Evolutionary conservation across 208 protist genomes (phyloP).

Genomic region (Porcisia hertigi): DNA sequence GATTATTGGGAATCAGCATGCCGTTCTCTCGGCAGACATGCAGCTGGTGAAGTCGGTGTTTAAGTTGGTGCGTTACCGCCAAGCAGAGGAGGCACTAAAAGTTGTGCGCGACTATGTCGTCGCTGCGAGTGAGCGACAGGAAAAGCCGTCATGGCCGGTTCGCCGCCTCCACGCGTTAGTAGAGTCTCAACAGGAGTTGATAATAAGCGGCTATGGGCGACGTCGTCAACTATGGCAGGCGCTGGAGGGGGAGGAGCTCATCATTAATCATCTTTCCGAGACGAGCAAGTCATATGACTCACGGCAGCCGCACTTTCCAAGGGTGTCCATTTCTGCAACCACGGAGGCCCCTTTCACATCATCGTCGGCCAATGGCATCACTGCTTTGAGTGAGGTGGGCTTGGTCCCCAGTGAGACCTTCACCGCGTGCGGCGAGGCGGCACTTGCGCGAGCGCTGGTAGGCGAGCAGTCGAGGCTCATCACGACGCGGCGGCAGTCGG

Average conservation of each 20-base stretch:
- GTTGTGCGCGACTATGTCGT: slow-evolving; percentile 25
- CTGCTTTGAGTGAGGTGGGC: background rate
- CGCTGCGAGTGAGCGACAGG: background rate
- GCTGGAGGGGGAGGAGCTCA: slow-evolving; percentile 42
- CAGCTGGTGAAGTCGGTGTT: slow-evolving; percentile 41
- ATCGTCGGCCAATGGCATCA: background rate
- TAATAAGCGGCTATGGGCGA: slow-evolving; percentile 43
- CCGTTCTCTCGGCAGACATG: slow-evolving; percentile 20
- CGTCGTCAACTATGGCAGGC: slow-evolving; percentile 32
- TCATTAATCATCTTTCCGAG: slow-evolving; percentile 15
- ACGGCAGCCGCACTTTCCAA: background rate
- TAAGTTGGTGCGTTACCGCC: slow-evolving; percentile 40
- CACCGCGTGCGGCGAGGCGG: slow-evolving; percentile 9
- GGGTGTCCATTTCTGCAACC: slow-evolving; percentile 1
- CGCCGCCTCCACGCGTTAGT: slow-evolving; percentile 31
- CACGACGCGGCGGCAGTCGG: slow-evolving; percentile 2
- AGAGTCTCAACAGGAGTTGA: slow-evolving; percentile 24
- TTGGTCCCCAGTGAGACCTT: slow-evolving; percentile 10
- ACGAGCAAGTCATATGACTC: slow-evolving; percentile 1
- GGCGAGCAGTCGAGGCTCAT: slow-evolving; percentile 25
- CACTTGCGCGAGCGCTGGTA: slow-evolving; percentile 21
- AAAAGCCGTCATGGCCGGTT: slow-evolving; percentile 36
- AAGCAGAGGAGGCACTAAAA: slow-evolving; percentile 32
- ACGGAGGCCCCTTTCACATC: background rate
- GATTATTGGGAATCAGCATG: slow-evolving; percentile 27